phyloP scores from a whole-genome alignment of 164 flowering plant genomes.

The Houttuynia cordata region DNA sequence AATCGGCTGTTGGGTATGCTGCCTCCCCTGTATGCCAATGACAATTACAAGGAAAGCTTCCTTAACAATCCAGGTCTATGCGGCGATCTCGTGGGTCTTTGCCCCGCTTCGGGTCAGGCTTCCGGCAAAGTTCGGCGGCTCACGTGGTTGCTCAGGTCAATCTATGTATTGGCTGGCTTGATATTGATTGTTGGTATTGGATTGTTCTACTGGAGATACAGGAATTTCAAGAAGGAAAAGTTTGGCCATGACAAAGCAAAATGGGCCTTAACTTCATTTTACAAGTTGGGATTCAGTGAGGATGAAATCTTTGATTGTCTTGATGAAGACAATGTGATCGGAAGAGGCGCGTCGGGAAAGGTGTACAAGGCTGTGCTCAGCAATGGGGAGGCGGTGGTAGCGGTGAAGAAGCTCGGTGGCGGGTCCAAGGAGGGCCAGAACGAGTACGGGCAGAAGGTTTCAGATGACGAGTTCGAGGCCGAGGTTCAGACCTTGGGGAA shows the following conservation, averaged over 20 bases:
- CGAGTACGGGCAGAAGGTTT: conserved; percentile 9
- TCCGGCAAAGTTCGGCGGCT: conserved; percentile 12
- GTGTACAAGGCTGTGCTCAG: conserved; percentile 56
- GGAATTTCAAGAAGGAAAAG: conserved; percentile 31
- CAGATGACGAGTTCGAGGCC: conserved; percentile 34
- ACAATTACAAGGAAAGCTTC: conserved; percentile 32
- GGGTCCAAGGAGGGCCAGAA: conserved; percentile 13
- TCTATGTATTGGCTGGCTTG: conserved; percentile 39
- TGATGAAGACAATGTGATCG: conserved; percentile 55
- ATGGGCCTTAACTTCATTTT: conserved; percentile 57
- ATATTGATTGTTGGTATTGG: conserved; percentile 42
- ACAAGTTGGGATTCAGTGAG: conserved; percentile 54
- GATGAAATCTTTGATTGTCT: conserved; percentile 41
- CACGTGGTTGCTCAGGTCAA: conserved; percentile 37
- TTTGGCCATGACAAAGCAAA: conserved; percentile 26
- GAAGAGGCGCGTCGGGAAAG: conserved; percentile 61
- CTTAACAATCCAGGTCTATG: conserved; percentile 62
- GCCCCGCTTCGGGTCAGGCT: conserved; percentile 11
- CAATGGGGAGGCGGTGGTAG: conserved; percentile 43
- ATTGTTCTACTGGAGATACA: conserved; percentile 36
- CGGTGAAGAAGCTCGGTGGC: conserved; percentile 60
- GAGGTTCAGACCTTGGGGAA: conserved; percentile 66
- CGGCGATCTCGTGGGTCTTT: conserved; percentile 30
- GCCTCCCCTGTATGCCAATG: conserved; percentile 45
- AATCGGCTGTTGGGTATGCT: conserved; percentile 52